Percentiles rank a stretch among this genome's conserved stretches.
Conservation (phyloP, 2,329 filamentous ascomycete species). For the Ceratocystis colombiana region DNA sequence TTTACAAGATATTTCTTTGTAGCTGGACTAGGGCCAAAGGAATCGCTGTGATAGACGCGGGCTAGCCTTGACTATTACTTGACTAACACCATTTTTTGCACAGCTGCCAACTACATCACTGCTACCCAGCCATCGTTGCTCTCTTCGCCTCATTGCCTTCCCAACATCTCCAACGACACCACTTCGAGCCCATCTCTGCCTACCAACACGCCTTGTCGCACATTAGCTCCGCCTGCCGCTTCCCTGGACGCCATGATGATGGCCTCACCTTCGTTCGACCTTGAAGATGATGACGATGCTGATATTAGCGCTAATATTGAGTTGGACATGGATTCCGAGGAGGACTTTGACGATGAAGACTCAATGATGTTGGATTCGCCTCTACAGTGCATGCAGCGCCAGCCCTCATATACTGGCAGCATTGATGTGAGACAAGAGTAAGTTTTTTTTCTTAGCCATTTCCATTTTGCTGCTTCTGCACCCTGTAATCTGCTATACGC, state of each 20-base stretch:
- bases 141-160: conserved; percentile 30
- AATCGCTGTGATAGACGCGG: too few species aligned
- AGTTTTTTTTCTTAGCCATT: conserved; percentile 2
- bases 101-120: conserved; percentile 8
- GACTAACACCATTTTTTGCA: neutral
- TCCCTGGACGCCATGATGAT: conserved; percentile 24
- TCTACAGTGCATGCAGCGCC: conserved; percentile 19
- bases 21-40: too few species aligned
- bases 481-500: neutral
- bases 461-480: neutral
- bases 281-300: conserved; percentile 16
- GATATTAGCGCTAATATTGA: conserved; percentile 16
- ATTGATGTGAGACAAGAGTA: conserved; percentile 20
- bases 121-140: conserved; percentile 27
- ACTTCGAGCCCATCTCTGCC: conserved; percentile 52
- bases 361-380: conserved; percentile 24
- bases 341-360: conserved; percentile 23
- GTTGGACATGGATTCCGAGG: conserved; percentile 20
- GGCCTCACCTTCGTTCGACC: conserved; percentile 21
- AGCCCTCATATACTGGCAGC: conserved; percentile 16
- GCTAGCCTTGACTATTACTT: neutral
- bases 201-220: conserved; percentile 21
- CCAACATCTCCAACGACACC: conserved; percentile 51
- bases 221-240: conserved; percentile 14
- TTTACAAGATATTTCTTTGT: neutral